These are phyloP conservation scores for Spencermartinsiella europaea DNA, from an alignment of 805 yeast genomes.

Conservation along the genomic window DNA sequence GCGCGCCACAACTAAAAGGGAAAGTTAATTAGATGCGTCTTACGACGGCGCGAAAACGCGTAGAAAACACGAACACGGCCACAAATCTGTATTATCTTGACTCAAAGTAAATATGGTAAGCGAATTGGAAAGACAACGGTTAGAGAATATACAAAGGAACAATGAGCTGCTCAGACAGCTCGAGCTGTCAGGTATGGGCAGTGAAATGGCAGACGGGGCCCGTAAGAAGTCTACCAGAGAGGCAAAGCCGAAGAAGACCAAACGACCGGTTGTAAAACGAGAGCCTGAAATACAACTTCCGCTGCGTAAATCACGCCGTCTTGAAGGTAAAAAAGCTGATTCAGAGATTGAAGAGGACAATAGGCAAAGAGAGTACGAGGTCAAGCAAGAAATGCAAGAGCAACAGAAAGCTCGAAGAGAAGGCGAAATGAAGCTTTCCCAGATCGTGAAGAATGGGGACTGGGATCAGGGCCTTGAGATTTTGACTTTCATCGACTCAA, in stretches of 20 bases:
- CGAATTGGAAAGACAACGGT: slow-evolving; percentile 30
- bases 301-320: slow-evolving; percentile 67
- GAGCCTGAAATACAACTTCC: slow-evolving; percentile 40
- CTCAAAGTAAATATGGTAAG: too few species aligned
- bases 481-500: slow-evolving; percentile 25
- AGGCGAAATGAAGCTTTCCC: slow-evolving; percentile 30
- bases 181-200: slow-evolving; percentile 56
- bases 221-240: slow-evolving; percentile 17
- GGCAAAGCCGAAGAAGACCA: slow-evolving; percentile 16
- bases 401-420: slow-evolving; percentile 50
- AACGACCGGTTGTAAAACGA: slow-evolving; percentile 21
- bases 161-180: slow-evolving; percentile 66
- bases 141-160: slow-evolving; percentile 63
- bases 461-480: slow-evolving; percentile 34
- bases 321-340: slow-evolving; percentile 66
- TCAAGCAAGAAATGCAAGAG: slow-evolving; percentile 32
- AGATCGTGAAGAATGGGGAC: slow-evolving; percentile 30
- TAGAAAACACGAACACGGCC: too few species aligned
- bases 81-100: too few species aligned
- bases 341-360: slow-evolving; percentile 39
- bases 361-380: slow-evolving; percentile 24
- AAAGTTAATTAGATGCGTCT: too few species aligned
- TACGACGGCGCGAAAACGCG: too few species aligned
- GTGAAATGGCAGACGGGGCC: slow-evolving; percentile 46
- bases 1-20: too few species aligned